These are phyloP conservation scores for Lactifluus piperatus DNA, from an alignment of 768 basidiomycete genomes.

Conservation along the genomic window DNA sequence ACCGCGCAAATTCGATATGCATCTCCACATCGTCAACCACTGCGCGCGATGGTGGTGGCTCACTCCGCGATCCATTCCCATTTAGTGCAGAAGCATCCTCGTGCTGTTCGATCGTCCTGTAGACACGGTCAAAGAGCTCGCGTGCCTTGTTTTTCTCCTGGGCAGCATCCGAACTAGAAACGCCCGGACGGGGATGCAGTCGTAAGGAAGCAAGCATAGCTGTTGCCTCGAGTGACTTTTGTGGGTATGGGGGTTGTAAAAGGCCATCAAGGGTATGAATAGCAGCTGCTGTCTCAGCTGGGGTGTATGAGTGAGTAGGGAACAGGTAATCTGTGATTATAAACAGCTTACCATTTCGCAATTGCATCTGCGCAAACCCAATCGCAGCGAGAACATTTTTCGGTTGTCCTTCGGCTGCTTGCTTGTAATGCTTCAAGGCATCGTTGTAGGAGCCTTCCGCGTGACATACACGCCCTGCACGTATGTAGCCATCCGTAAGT, in stretches of 20 bases:
- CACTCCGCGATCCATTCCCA: constrained; percentile 14
- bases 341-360: constrained; percentile 58
- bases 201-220: constrained; percentile 86
- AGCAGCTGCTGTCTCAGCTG: constrained; percentile 77
- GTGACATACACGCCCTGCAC: constrained; percentile 75
- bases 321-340: background rate
- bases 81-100: constrained; percentile 42
- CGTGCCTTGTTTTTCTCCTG: constrained; percentile 69
- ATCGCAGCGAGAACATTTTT: constrained; percentile 74
- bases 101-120: constrained; percentile 48
- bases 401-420: constrained; percentile 57
- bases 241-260: constrained; percentile 54
- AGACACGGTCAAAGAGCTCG: constrained; percentile 71
- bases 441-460: constrained; percentile 54
- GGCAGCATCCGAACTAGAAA: constrained; percentile 61
- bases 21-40: constrained; percentile 75
- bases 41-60: constrained; percentile 22
- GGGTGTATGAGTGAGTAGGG: background rate
- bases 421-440: constrained; percentile 62
- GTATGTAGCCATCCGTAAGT: constrained; percentile 78
- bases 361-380: constrained; percentile 80
- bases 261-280: constrained; percentile 79
- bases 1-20: constrained; percentile 80
- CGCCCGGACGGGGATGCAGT: constrained; percentile 72
- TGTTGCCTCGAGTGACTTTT: constrained; percentile 71